phyloP scores from a whole-genome alignment of 2,329 filamentous ascomycete genomes.

The Pestalotiopsis sp. region DNA sequence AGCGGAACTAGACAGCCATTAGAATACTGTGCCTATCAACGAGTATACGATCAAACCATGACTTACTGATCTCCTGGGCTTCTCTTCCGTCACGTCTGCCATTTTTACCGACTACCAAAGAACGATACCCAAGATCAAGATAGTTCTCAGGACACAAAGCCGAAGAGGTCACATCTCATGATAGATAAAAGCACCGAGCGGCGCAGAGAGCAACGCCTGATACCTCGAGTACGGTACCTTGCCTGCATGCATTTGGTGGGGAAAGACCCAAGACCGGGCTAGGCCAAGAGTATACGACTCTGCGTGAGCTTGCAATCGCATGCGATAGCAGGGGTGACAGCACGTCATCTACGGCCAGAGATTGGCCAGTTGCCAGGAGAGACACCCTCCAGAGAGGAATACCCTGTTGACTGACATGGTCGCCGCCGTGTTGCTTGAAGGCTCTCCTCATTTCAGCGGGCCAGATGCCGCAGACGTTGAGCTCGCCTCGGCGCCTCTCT shows the following conservation, averaged over 20 bases:
- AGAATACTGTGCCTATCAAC: neutral
- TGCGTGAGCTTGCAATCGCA: conserved; percentile 2
- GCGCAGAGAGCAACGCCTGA: neutral
- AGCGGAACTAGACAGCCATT: conserved; percentile 9
- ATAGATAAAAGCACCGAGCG: neutral
- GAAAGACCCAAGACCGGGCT: neutral
- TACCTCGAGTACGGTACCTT: neutral
- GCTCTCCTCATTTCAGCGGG: neutral
- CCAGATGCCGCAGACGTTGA: neutral
- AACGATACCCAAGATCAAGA: neutral
- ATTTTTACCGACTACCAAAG: neutral
- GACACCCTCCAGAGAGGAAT: neutral
- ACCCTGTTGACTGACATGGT: neutral
- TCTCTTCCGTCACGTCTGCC: conserved; percentile 1
- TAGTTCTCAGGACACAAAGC: neutral
- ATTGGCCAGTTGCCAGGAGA: neutral
- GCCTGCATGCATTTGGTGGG: neutral
- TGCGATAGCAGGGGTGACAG: conserved; percentile 6
- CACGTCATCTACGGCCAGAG: neutral
- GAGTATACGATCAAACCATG: neutral
- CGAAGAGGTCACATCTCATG: neutral
- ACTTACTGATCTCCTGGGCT: conserved; percentile 6
- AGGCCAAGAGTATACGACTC: conserved; percentile 1
- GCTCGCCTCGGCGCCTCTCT: neutral
- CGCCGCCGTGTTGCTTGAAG: too few relatives aligned